Evolutionary conservation across 208 protist species (phyloP).

Genomic region (Wallacemonas collosoma): DNA sequence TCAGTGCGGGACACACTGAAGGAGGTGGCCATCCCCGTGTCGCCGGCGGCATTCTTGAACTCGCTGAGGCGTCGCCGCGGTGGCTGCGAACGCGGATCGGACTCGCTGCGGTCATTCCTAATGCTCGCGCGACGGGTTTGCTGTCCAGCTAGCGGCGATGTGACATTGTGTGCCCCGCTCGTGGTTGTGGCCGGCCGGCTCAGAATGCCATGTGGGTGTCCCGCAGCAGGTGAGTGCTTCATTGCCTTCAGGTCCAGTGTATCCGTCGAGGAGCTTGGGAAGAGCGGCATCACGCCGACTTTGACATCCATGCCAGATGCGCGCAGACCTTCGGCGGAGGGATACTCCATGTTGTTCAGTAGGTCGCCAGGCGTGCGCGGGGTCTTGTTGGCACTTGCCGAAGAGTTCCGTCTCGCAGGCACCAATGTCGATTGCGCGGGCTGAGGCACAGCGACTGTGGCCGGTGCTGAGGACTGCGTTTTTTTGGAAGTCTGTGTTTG

Average conservation of each 20-base stretch:
- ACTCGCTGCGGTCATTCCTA: neutral
- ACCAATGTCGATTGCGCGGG: neutral
- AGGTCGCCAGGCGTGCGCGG: slow-evolving; percentile 15
- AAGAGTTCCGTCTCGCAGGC: neutral
- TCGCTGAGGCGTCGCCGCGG: slow-evolving; percentile 30
- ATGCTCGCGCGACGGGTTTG: neutral
- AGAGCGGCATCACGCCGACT: slow-evolving; percentile 24
- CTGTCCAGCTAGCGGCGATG: neutral
- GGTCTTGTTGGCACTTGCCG: slow-evolving; percentile 2
- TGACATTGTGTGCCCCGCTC: neutral
- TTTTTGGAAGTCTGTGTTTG: neutral
- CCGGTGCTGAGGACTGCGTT: neutral
- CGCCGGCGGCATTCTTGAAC: slow-evolving; percentile 28
- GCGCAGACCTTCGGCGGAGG: slow-evolving; percentile 20
- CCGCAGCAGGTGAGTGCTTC: neutral
- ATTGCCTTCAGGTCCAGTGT: neutral
- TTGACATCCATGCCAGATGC: slow-evolving; percentile 15
- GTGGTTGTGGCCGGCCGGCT: neutral
- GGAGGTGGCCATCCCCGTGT: neutral
- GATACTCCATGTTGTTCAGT: slow-evolving; percentile 28
- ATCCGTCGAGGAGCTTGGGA: slow-evolving; percentile 15
- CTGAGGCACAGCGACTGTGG: neutral
- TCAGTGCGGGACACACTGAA: slow-evolving; percentile 14
- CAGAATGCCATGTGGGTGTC: slow-evolving; percentile 2
- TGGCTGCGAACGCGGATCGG: slow-evolving; percentile 1